phyloP scores from a whole-genome alignment of 805 yeast species.

The Candida quercuum region DNA sequence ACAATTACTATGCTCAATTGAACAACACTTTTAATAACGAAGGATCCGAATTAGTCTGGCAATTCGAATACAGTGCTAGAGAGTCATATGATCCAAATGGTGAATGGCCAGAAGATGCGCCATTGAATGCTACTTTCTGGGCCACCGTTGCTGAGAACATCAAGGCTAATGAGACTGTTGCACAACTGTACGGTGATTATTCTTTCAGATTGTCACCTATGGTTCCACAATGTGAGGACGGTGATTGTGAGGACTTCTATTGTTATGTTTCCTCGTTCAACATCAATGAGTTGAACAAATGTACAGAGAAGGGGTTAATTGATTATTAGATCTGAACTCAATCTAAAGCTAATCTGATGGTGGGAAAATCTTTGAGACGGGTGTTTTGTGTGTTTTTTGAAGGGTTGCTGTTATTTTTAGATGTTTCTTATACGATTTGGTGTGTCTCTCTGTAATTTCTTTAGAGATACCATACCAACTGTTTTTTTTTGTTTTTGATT shows the following conservation, averaged over 20 bases:
- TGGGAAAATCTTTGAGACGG: too few relatives aligned
- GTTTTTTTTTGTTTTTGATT: too few relatives aligned
- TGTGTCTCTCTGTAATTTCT: too few relatives aligned
- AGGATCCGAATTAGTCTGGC: conserved; percentile 58
- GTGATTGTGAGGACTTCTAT: conserved; percentile 16
- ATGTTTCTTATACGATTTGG: too few relatives aligned
- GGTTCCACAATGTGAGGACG: conserved; percentile 40
- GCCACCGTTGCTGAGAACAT: conserved; percentile 33
- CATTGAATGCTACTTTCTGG: conserved; percentile 70
- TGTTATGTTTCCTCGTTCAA: conserved; percentile 19
- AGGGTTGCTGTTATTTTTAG: too few relatives aligned
- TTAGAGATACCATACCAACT: too few relatives aligned
- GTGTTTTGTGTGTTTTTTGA: too few relatives aligned
- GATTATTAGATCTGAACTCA: background rate
- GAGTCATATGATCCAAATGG: conserved; percentile 44
- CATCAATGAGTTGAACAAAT: conserved; percentile 13
- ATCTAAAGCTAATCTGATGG: too few relatives aligned
- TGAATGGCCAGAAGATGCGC: conserved; percentile 53
- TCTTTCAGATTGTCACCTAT: conserved; percentile 53
- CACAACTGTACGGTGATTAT: conserved; percentile 44
- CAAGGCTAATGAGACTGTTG: conserved; percentile 34
- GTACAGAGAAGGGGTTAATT: conserved; percentile 4
- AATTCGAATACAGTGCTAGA: conserved; percentile 60
- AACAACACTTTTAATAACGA: conserved; percentile 50
- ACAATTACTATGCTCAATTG: conserved; percentile 53